Evolutionary conservation across 768 basidiomycete genomes (phyloP), one percentile per base, ranked within the genome.

Genomic region (Porpolomopsis calyptriformis): DNA sequence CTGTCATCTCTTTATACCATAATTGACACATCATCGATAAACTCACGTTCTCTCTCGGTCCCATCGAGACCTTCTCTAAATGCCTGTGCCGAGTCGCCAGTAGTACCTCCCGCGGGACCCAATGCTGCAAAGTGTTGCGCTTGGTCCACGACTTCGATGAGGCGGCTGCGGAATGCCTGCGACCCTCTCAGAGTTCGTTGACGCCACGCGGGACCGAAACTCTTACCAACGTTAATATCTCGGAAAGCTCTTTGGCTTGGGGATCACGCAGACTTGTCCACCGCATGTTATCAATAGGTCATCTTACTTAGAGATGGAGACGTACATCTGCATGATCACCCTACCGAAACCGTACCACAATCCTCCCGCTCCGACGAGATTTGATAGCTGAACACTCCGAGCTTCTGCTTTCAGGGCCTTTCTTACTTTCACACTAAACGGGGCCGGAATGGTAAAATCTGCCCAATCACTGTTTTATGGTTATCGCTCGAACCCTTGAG

Each of bases 301-400:
- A 18, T 38, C 42, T 43, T 47, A 6, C n/a, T n/a, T 34, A 23
- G 33, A 35, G 22, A 41, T 24, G 48, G 11, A 26, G 8, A 54
- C 55, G 57, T 57, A 89, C 90, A 94, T 77, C 45, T 82, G 81
- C 69, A 82, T 84, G 49, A 94, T 79, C 52, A 80, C 78, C 60
- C 82, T 82, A 11, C 92, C 92, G 60, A 92, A 92, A 3, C 82
- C 84, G 60, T 96, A 97, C 92, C 93, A 97, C 54, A 80, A 64
- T 2, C 89, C 87, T 2, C 87, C 87, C 9, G 82, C 80, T 6
- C 92, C 93, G 7, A 94, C 89, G 6, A 93, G 77, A 36, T 73
- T 74, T 8, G 86, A 78, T 4, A 97, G 71, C 49, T 78, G 81
- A 44, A 97, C 92, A 53, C 85, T 88, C 18, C 78, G 76, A 8